phyloP scores from a whole-genome alignment of 108 stramenopile genomes.

The Fragilaria crotonensis region DNA sequence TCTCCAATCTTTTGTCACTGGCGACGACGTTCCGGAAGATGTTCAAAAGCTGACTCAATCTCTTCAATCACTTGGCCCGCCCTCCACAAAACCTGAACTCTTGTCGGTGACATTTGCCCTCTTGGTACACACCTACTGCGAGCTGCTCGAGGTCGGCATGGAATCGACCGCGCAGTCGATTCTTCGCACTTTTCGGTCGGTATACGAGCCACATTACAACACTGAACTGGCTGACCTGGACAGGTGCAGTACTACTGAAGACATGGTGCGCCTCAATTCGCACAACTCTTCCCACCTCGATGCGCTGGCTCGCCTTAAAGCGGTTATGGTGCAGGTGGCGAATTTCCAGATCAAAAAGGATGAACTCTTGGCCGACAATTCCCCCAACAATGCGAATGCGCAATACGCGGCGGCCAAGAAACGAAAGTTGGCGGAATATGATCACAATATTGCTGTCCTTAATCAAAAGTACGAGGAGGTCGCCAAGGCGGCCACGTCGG shows the following conservation, averaged over 20 bases:
- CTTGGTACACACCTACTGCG: conserved; percentile 83
- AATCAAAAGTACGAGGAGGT: conserved; percentile 50
- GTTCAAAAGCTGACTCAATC: neutral
- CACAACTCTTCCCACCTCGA: conserved; percentile 53
- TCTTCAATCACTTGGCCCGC: conserved; percentile 28
- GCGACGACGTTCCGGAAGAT: neutral
- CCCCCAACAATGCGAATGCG: conserved; percentile 2
- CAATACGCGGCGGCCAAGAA: neutral
- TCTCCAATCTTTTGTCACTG: conserved; percentile 6
- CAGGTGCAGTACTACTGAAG: conserved; percentile 46
- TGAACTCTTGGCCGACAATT: conserved; percentile 4
- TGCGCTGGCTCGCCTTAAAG: conserved; percentile 24
- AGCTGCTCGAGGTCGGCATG: conserved; percentile 74
- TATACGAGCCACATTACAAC: conserved; percentile 65
- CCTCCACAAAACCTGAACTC: conserved; percentile 75
- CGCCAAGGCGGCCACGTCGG: conserved; percentile 24
- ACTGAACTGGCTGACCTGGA: conserved; percentile 59
- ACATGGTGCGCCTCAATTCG: conserved; percentile 55
- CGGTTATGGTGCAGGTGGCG: conserved; percentile 35
- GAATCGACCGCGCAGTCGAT: conserved; percentile 63
- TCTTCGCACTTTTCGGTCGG: conserved; percentile 59
- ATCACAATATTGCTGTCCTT: conserved; percentile 25
- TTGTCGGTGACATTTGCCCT: conserved; percentile 79
- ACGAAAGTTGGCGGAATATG: conserved; percentile 25
- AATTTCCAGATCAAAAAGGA: conserved; percentile 20